Conservation (phyloP, 73 alveolate genomes). For the Uronychia setigera region DNA sequence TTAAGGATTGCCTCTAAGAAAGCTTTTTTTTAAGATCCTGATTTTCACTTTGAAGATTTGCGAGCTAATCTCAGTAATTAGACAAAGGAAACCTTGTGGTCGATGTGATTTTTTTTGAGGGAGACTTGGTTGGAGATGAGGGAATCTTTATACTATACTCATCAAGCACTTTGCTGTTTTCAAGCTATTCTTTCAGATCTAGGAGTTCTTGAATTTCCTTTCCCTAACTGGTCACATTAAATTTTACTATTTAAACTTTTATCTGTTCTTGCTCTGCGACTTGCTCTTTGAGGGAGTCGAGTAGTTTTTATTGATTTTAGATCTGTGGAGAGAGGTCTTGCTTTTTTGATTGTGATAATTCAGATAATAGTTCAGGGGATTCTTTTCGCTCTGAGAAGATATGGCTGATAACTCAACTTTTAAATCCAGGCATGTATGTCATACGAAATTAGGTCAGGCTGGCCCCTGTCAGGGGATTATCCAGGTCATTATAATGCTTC, state of each 20-base stretch:
- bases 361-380: background rate
- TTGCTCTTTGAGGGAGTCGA: background rate
- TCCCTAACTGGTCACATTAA: background rate
- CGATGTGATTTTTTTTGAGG: no score
- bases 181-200: background rate
- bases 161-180: background rate
- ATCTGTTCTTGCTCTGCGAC: background rate
- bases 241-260: background rate
- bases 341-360: background rate
- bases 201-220: background rate
- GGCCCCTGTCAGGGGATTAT: background rate
- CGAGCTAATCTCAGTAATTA: no score
- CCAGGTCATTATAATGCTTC: no score
- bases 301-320: no score
- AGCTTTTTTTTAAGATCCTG: no score
- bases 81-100: no score
- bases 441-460: background rate
- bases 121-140: no score
- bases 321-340: background rate
- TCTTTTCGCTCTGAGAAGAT: background rate
- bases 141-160: no score
- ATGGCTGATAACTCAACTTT: background rate
- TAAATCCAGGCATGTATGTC: background rate
- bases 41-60: no score
- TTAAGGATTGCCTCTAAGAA: no score